Evolutionary conservation across 2,329 filamentous ascomycete species (phyloP).

Genomic region (Chrysosporium keratinophilum): DNA sequence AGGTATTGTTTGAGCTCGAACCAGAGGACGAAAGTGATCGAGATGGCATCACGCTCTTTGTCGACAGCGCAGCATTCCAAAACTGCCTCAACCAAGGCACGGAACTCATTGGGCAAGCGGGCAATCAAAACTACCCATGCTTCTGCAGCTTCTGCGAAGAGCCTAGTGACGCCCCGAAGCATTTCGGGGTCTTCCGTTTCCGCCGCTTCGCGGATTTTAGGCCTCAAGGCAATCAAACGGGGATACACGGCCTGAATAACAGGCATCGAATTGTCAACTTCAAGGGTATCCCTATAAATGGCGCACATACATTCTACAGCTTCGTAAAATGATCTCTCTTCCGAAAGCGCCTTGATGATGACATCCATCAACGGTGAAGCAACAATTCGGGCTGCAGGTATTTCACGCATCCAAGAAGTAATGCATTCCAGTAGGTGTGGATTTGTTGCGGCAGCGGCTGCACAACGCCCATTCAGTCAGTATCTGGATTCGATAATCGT

Average conservation of each 20-base stretch:
- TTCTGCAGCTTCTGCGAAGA: slow-evolving; percentile 88
- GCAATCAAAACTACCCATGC: slow-evolving; percentile 90
- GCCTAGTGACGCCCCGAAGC: slow-evolving; percentile 77
- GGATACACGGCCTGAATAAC: slow-evolving; percentile 77
- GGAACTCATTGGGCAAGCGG: slow-evolving; percentile 69
- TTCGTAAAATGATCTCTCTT: slow-evolving; percentile 70
- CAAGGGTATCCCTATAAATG: slow-evolving; percentile 81
- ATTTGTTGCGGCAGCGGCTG: slow-evolving; percentile 69
- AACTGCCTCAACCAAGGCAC: slow-evolving; percentile 74
- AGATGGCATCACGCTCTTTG: slow-evolving; percentile 80
- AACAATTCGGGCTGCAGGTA: slow-evolving; percentile 72
- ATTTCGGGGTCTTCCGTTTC: slow-evolving; percentile 74
- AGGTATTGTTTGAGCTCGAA: slow-evolving; percentile 97
- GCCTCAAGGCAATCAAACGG: slow-evolving; percentile 61
- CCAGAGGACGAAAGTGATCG: slow-evolving; percentile 94
- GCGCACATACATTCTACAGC: slow-evolving; percentile 88
- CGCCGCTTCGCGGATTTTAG: slow-evolving; percentile 64
- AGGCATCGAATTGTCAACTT: slow-evolving; percentile 80
- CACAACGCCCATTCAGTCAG: slow-evolving; percentile 10
- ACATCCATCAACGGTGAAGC: slow-evolving; percentile 74
- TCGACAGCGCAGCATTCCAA: slow-evolving; percentile 86
- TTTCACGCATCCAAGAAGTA: slow-evolving; percentile 91
- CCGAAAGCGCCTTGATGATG: slow-evolving; percentile 61
- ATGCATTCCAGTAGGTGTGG: slow-evolving; percentile 90
- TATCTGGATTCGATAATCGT: not conserved